A percentile compares a stretch with the other conserved stretches of the same genome.
Conservation (phyloP, 75 land plant species). For the Cunninghamia lanceolata region DNA sequence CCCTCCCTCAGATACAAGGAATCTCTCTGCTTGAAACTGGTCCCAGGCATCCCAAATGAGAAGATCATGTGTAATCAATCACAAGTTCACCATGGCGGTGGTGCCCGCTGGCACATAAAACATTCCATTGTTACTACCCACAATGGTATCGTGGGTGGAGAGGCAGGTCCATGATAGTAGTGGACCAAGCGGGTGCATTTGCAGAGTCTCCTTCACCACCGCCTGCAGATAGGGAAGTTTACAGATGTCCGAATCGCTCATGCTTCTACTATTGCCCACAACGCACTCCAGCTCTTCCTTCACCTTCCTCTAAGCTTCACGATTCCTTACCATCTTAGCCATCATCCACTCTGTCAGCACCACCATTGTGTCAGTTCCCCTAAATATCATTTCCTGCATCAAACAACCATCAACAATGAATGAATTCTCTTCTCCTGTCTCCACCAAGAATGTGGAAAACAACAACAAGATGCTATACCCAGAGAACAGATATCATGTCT, state of each 20-base stretch:
- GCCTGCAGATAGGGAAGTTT: constrained; percentile 61
- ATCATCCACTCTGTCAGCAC: constrained; percentile 77
- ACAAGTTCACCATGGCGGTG: constrained; percentile 94
- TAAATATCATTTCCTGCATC: constrained; percentile 83
- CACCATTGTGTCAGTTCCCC: constrained; percentile 83
- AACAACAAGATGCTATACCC: constrained; percentile 39
- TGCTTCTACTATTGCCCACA: neutral
- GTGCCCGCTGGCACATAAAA: constrained; percentile 57
- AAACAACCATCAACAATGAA: no score
- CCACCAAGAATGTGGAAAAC: no score
- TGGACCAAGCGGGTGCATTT: constrained; percentile 77
- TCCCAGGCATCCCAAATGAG: constrained; percentile 54
- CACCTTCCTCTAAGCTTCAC: constrained; percentile 51
- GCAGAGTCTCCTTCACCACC: no score
- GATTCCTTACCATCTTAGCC: constrained; percentile 73
- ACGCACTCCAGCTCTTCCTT: constrained; percentile 55
- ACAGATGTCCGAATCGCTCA: constrained; percentile 42
- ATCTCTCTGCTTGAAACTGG: constrained; percentile 60
- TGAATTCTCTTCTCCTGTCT: no score
- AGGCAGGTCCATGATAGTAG: constrained; percentile 88
- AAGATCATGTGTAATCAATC: constrained; percentile 72
- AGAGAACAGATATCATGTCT: constrained; percentile 79
- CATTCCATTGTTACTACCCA: constrained; percentile 34
- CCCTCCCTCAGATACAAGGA: constrained; percentile 35
- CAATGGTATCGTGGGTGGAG: constrained; percentile 49